Evolutionary conservation across 2,329 filamentous ascomycete genomes (phyloP).

Genomic region (Ascochyta fabae): DNA sequence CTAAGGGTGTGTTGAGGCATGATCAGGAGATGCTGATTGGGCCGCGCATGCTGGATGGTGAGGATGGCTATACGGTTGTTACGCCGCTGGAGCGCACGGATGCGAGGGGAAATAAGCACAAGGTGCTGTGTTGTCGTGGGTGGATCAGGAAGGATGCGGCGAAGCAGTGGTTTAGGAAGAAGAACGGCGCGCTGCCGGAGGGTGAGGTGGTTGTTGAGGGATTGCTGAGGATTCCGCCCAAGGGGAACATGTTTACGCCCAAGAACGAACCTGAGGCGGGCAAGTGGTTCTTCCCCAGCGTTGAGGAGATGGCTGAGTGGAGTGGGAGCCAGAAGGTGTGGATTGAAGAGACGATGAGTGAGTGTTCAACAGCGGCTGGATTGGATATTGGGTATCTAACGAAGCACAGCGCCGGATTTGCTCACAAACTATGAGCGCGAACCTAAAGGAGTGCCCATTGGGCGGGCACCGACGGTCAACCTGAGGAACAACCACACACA

Average conservation of each 20-base stretch:
- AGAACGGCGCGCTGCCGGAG: constrained; percentile 66
- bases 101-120: constrained; percentile 55
- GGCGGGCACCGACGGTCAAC: constrained; percentile 86
- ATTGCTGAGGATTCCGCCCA: constrained; percentile 85
- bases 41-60: constrained; percentile 84
- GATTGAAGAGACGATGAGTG: constrained; percentile 96
- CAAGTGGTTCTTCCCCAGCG: constrained; percentile 95
- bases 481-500: constrained; percentile 95
- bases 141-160: constrained; percentile 85
- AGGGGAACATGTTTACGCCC: constrained; percentile 98
- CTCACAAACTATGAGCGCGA: constrained; percentile 77
- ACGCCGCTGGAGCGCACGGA: constrained; percentile 82
- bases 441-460: constrained; percentile 85
- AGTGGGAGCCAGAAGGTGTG: constrained; percentile 87
- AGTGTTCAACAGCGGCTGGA: constrained; percentile 12
- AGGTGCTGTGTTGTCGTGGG: constrained; percentile 85
- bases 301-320: constrained; percentile 84
- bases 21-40: constrained; percentile 97
- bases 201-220: constrained; percentile 83
- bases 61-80: constrained; percentile 89
- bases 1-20: constrained; percentile 77
- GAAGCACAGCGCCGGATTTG: constrained; percentile 72
- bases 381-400: constrained; percentile 36
- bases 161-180: constrained; percentile 64
- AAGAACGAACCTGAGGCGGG: constrained; percentile 82